A percentile compares a stretch with the other conserved stretches of the same genome.
Evolutionary conservation across 164 flowering plant species (phyloP).

Genomic region (Brasenia schreberi): DNA sequence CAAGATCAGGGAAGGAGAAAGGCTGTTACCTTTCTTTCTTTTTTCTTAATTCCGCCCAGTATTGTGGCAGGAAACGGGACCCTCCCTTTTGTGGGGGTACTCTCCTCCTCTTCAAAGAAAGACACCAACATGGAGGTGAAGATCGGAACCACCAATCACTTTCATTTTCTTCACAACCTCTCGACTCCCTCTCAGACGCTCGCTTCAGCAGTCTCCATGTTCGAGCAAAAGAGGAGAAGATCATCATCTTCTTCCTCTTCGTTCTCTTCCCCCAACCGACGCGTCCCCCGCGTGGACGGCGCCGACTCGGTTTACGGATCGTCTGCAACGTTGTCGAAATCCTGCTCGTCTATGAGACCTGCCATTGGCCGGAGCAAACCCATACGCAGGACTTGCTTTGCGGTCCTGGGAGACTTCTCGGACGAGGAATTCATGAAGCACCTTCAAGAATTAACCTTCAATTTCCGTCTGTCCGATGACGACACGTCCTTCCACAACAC

Average conservation of each 20-base stretch:
- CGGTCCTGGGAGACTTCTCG: slow-evolving; percentile 35
- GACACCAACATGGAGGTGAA: background rate
- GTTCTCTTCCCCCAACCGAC: slow-evolving; percentile 15
- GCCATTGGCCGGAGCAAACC: slow-evolving; percentile 12
- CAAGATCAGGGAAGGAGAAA: background rate
- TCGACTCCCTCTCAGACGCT: slow-evolving; percentile 32
- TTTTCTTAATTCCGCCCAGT: background rate
- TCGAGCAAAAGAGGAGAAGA: background rate
- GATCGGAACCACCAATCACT: background rate
- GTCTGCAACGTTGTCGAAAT: slow-evolving; percentile 20
- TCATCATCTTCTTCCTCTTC: slow-evolving; percentile 12
- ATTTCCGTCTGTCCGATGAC: slow-evolving; percentile 30
- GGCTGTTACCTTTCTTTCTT: background rate
- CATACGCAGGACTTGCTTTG: slow-evolving; percentile 32
- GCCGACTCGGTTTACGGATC: slow-evolving; percentile 12
- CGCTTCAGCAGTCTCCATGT: slow-evolving; percentile 24
- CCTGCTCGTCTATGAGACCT: slow-evolving; percentile 27
- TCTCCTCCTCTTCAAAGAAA: background rate
- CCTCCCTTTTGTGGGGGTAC: background rate
- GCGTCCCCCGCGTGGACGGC: slow-evolving; percentile 12
- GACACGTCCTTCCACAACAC: slow-evolving; percentile 3
- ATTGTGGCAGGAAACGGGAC: background rate
- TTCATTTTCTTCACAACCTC: background rate
- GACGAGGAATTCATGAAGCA: slow-evolving; percentile 57
- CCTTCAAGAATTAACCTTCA: slow-evolving; percentile 42